Conservation (phyloP, 352 stramenopile genomes). For the Phytopythium aichiense region DNA sequence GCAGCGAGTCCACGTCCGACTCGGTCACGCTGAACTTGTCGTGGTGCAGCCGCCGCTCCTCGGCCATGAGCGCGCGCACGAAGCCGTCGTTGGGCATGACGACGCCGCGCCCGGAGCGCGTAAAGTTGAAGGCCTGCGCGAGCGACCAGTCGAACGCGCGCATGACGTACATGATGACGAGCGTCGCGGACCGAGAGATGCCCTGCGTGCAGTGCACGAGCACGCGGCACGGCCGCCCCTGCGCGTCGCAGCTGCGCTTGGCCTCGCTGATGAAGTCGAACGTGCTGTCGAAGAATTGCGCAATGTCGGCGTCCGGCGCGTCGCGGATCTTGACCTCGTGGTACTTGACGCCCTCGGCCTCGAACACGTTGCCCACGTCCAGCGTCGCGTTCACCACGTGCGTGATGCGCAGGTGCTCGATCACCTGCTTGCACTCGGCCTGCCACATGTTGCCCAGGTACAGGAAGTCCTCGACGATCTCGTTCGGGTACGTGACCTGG, state of each 20-base stretch:
- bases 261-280: constrained; percentile 46
- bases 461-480: constrained; percentile 58
- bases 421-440: constrained; percentile 41
- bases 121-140: constrained; percentile 58
- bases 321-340: constrained; percentile 62
- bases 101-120: constrained; percentile 35
- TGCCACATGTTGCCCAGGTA: constrained; percentile 81
- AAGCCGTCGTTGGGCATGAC: constrained; percentile 67
- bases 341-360: constrained; percentile 42
- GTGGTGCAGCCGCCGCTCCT: constrained; percentile 45
- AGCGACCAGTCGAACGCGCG: constrained; percentile 48
- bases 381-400: constrained; percentile 65
- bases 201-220: constrained; percentile 73
- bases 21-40: constrained; percentile 40
- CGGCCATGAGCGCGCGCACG: constrained; percentile 34
- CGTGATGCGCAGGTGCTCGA: constrained; percentile 62
- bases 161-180: constrained; percentile 74
- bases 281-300: constrained; percentile 34
- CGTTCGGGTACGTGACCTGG: constrained; percentile 66
- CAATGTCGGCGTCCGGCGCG: constrained; percentile 37
- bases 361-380: constrained; percentile 55
- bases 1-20: constrained; percentile 48
- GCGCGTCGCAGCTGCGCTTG: constrained; percentile 8
- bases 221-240: constrained; percentile 29
- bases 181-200: constrained; percentile 62